phyloP scores from a whole-genome alignment of 1,284 basidiomycete species.

The Trichosporon sp. region DNA sequence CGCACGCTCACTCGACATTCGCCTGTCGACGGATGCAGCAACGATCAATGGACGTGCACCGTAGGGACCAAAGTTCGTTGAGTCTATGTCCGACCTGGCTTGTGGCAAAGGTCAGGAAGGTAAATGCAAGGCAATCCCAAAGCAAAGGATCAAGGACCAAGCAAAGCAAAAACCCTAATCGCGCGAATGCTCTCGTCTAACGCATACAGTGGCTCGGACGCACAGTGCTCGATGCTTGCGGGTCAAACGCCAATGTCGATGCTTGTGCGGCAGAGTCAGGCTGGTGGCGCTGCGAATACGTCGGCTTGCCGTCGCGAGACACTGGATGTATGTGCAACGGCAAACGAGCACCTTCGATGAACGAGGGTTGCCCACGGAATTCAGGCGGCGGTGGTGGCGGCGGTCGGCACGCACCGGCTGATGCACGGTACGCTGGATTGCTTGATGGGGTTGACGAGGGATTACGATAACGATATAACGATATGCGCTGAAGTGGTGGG shows the following conservation, averaged over 20 bases:
- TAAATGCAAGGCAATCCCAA: background rate
- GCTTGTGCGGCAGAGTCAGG: background rate
- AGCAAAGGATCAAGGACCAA: background rate
- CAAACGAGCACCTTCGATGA: background rate
- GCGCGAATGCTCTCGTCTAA: background rate
- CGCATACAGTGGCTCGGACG: background rate
- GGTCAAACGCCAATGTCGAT: background rate
- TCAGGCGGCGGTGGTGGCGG: background rate
- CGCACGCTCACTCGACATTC: slow-evolving; percentile 1
- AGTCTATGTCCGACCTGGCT: background rate
- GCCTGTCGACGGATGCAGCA: background rate
- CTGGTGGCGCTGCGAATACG: background rate
- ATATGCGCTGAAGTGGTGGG: slow-evolving; percentile 14
- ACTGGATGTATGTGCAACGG: background rate
- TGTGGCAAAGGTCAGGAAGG: slow-evolving; percentile 1
- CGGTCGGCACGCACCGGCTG: slow-evolving; percentile 5
- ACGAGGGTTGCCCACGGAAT: too few relatives aligned
- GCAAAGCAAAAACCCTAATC: background rate
- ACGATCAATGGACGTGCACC: slow-evolving; percentile 14
- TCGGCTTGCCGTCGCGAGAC: background rate
- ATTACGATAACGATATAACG: slow-evolving; percentile 14
- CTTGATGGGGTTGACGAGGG: background rate
- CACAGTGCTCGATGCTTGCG: background rate
- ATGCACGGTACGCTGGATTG: background rate
- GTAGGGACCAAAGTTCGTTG: background rate